phyloP scores from a whole-genome alignment of 495 filamentous ascomycete genomes.

The Trichoderma reesei region DNA sequence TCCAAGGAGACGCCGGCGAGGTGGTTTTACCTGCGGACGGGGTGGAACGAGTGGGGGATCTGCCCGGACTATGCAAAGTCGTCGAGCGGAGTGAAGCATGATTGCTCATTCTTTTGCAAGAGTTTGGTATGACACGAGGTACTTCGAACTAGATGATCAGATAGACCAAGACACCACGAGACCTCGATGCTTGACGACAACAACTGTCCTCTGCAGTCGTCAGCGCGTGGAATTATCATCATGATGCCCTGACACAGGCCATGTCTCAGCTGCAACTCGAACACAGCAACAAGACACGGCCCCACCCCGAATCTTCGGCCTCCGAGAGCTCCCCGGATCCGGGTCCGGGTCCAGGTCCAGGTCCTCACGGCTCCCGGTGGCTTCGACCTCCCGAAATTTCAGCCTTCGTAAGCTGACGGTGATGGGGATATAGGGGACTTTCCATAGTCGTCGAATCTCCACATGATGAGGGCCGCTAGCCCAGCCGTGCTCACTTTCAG shows the following conservation, averaged over 20 bases:
- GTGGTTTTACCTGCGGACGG: slow-evolving; percentile 6
- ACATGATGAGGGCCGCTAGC: too few relatives aligned
- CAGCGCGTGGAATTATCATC: too few relatives aligned
- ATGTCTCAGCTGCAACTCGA: too few relatives aligned
- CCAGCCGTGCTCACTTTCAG: too few relatives aligned
- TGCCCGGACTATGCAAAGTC: slow-evolving; percentile 11
- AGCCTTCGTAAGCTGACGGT: background rate
- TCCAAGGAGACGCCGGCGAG: slow-evolving; percentile 11
- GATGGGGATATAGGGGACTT: background rate
- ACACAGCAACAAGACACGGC: background rate
- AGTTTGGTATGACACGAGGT: background rate
- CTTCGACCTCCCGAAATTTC: background rate
- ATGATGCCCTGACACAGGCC: too few relatives aligned
- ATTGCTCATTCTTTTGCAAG: slow-evolving; percentile 12
- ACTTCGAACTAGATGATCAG: too few relatives aligned
- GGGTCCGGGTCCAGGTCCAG: background rate
- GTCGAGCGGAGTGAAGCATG: slow-evolving; percentile 6
- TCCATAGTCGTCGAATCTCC: background rate
- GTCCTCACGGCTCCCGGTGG: background rate
- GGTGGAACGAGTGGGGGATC: slow-evolving; percentile 12
- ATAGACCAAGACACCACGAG: too few relatives aligned
- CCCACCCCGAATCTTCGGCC: background rate
- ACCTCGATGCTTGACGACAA: too few relatives aligned
- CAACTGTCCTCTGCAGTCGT: too few relatives aligned
- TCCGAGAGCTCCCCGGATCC: too few relatives aligned